Evolutionary conservation across 768 basidiomycete genomes (phyloP), one percentile per base, ranked within the genome.

Genomic region (Pisolithus sp.): DNA sequence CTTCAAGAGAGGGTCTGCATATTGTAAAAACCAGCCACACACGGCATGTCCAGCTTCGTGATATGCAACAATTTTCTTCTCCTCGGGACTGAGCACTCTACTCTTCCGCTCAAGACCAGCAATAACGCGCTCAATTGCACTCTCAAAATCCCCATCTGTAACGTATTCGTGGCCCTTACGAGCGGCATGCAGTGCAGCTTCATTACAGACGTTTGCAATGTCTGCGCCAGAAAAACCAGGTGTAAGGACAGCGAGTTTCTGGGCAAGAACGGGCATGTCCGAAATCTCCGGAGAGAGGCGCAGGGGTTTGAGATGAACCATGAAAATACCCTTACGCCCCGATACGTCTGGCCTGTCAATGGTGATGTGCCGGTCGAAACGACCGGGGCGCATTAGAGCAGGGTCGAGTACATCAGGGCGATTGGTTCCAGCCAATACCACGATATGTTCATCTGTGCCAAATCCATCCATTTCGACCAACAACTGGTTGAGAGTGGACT

Each of bases 381-480:
- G 89, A 46, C 96, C 96, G 9, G 96, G 96, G 39, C 96, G 92
- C 82, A 97, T 83, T 56, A 99, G 79, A 0, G 96, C 96, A 38
- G 85, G 77, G 64, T 99, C 96, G 48, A 99, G 86, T 24, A 98
- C 94, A 64, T 99, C 96, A 7, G 93, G 89, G 58, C 96, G 74
- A 72, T 99, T 99, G 18, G 96, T 99, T 53, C 96, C 96, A 0
- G 96, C 91, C 45, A 99, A 79, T 17, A 99, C 86, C 46, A 98
- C 95, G 53, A 99, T 84, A 62, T 98, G 93, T 66, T 98, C 93
- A 55, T 88, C 82, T n/a, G 93, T 95, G 37, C 89, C 88, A 71
- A 99, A 99, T 24, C 96, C 96, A 67, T 99, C 96, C 96, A 99
- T 98, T 73, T 99, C 95, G 49, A 98, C 96, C 54, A 99, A 76